Percentiles rank a stretch among this genome's conserved stretches.
These are phyloP conservation scores for Fusarium udum DNA, from an alignment of 2,329 filamentous ascomycete species.

Conservation along the genomic window DNA sequence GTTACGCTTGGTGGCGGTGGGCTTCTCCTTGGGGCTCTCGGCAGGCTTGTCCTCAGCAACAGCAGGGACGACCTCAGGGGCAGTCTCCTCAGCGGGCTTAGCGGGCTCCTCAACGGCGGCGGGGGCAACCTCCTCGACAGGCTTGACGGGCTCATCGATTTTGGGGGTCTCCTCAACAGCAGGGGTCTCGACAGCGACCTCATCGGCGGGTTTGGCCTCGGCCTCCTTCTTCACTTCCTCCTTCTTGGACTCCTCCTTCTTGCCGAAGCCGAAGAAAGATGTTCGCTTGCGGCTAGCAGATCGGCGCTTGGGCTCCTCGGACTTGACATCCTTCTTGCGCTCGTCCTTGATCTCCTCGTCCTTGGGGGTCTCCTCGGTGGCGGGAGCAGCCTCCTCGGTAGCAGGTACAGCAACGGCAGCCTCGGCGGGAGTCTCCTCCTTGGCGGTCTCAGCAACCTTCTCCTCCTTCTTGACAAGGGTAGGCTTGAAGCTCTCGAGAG, in stretches of 20 bases:
- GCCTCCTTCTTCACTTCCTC: slow-evolving; percentile 59
- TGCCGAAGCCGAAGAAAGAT: slow-evolving; percentile 71
- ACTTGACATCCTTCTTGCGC: slow-evolving; percentile 58
- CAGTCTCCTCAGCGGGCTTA: slow-evolving; percentile 49
- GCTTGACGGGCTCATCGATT: slow-evolving; percentile 64
- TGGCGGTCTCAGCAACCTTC: slow-evolving; percentile 49
- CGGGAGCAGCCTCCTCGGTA: slow-evolving; percentile 35
- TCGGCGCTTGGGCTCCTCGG: slow-evolving; percentile 69
- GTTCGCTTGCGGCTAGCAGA: slow-evolving; percentile 72
- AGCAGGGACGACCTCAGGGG: slow-evolving; percentile 47
- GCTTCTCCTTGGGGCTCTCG: slow-evolving; percentile 59
- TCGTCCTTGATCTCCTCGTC: slow-evolving; percentile 51
- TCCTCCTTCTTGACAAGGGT: slow-evolving; percentile 56
- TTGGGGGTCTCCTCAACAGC: slow-evolving; percentile 53
- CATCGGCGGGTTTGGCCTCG: slow-evolving; percentile 52
- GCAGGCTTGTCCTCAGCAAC: slow-evolving; percentile 48
- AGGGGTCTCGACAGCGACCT: slow-evolving; percentile 44
- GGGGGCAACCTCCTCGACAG: slow-evolving; percentile 48
- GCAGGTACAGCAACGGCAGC: slow-evolving; percentile 44
- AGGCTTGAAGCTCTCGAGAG: slow-evolving; percentile 75
- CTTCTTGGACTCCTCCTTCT: slow-evolving; percentile 60
- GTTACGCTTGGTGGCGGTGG: slow-evolving; percentile 58
- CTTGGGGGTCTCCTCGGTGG: slow-evolving; percentile 49
- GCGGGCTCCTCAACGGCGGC: slow-evolving; percentile 50
- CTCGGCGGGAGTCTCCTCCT: slow-evolving; percentile 46